Evolutionary conservation across 2,329 filamentous ascomycete species (phyloP), one percentile per base, ranked within the genome.

Genomic region (Davidsoniella eucalypti): DNA sequence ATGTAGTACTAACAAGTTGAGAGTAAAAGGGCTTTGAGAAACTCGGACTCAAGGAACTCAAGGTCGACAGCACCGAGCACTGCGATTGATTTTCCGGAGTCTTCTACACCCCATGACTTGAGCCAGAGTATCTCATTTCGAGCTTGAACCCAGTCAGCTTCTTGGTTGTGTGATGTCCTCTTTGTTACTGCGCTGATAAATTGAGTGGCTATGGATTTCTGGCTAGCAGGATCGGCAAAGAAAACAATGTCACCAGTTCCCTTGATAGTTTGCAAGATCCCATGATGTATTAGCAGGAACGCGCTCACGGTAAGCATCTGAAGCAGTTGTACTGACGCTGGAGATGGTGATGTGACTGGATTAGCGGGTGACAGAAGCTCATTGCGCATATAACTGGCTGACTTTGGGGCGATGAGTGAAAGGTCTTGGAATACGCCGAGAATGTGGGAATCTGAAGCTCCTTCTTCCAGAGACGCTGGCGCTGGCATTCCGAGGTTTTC

Each of bases 81-180:
- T 18, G 84, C 83, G 8, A 76, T 66, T 18, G 80, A 75, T 37
- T 65, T 65, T 10, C 48, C 39, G 3, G 41, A 55, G 2, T 55
- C 39, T 2, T 73, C 68, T 21, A 70, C 69, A 33, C 80, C 80
- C 84, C 84, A 88, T 58, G 74, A 73, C 59, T 79, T 77, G 26
- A 90, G 68, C 84, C 84, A 90, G 3, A 87, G 60, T 7, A 88
- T 63, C 57, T 81, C 78, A 40, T 73, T 72, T 52, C 83, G 72
- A 10, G 75, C 71, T 49, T 66, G 69, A 23, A 70, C 65, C 80
- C 81, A 84, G 54, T 75, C 76, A 33, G 69, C 69, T 53, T 84
- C 79, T 49, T 84, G 78, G 36, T 70, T 72, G 54, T 72, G 77
- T 2, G 72, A 66, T 10, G 68, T 67, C 50, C 69, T 69, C 44